Conservation (phyloP, 2,329 filamentous ascomycete genomes). For the Didymella sp. region DNA sequence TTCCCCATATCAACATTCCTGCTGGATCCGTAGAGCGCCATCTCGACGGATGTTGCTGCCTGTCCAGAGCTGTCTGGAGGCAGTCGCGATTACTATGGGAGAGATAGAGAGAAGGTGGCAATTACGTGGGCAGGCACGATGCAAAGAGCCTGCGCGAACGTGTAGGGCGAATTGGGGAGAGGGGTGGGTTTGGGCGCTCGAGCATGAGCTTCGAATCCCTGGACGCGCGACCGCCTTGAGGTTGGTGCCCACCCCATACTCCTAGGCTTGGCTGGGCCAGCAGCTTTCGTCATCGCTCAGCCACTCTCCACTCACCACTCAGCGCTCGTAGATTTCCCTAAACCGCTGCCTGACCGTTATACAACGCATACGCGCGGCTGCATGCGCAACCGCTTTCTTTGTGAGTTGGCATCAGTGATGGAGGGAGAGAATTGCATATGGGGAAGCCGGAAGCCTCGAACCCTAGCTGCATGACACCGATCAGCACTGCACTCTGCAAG, state of each 20-base stretch:
- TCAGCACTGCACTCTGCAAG: constrained; percentile 36
- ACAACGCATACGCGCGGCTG: constrained; percentile 47
- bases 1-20: constrained; percentile 69
- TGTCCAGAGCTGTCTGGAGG: constrained; percentile 20
- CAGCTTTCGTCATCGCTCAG: constrained; percentile 35
- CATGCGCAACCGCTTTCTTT: constrained; percentile 37
- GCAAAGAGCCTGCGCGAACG: constrained; percentile 18
- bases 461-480: constrained; percentile 34
- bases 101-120: constrained; percentile 2
- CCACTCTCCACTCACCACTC: constrained; percentile 20
- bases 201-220: constrained; percentile 30
- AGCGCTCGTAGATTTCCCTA: constrained; percentile 7
- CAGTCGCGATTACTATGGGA: constrained; percentile 15
- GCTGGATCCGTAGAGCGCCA: constrained; percentile 53
- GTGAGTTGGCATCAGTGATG: constrained; percentile 37
- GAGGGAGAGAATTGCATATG: constrained; percentile 24
- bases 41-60: constrained; percentile 34
- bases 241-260: constrained; percentile 19
- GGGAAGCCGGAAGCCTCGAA: constrained; percentile 23
- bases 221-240: constrained; percentile 25
- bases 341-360: constrained; percentile 29
- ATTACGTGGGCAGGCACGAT: constrained; percentile 20
- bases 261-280: constrained; percentile 23
- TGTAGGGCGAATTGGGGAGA: constrained; percentile 15
- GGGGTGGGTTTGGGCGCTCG: constrained; percentile 18